These are phyloP conservation scores for Capsicum baccatum DNA, from an alignment of 257 asterid genomes.

Conservation along the genomic window DNA sequence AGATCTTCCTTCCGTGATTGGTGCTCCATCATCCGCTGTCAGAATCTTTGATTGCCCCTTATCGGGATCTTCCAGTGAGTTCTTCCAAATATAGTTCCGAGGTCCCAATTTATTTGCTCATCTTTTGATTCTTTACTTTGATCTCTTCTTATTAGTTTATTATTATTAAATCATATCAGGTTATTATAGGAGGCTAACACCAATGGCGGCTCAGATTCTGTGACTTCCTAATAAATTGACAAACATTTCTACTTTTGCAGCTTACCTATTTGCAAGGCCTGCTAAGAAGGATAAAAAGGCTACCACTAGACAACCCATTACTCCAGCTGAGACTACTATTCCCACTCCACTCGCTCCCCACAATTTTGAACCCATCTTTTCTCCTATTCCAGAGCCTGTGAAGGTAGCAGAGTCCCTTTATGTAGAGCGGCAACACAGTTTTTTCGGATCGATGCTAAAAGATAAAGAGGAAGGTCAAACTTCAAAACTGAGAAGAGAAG, in stretches of 20 bases:
- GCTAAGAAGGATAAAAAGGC: constrained; percentile 48
- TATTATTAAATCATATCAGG: no score
- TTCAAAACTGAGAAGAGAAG: constrained; percentile 58
- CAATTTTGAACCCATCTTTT: constrained; percentile 31
- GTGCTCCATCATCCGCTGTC: no score
- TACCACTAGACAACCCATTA: constrained; percentile 42
- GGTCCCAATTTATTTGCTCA: no score
- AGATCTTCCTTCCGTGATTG: no score
- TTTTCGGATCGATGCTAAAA: constrained; percentile 75
- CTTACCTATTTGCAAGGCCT: constrained; percentile 58
- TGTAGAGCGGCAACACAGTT: constrained; percentile 62
- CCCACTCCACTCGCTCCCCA: constrained; percentile 44
- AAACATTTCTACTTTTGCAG: constrained; percentile 47
- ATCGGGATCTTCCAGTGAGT: no score
- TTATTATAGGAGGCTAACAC: no score
- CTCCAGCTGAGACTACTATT: constrained; percentile 44
- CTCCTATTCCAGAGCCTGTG: constrained; percentile 44
- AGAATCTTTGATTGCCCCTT: no score
- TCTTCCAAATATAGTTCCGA: no score
- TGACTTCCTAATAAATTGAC: not conserved
- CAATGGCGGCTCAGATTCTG: not conserved
- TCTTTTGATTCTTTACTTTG: no score
- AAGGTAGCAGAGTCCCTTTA: constrained; percentile 53
- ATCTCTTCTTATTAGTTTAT: no score
- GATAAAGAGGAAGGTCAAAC: constrained; percentile 67